Evolutionary conservation across 257 asterid species (phyloP).

Genomic region (Solanum corneliomulleri): DNA sequence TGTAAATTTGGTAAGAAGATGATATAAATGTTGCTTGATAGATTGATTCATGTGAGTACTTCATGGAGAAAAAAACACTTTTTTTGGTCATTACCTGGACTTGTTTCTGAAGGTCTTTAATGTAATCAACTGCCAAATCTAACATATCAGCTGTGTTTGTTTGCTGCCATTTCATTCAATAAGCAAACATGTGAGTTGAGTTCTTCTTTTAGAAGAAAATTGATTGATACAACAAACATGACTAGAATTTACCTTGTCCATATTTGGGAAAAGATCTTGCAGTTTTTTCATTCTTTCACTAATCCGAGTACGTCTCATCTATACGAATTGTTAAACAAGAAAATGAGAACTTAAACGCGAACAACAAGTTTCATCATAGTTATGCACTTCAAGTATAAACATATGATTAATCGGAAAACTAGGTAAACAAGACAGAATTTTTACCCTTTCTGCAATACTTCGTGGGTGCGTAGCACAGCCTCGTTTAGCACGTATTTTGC

Average conservation of each 20-base stretch:
- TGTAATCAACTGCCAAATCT: constrained; percentile 80
- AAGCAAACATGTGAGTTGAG: neutral
- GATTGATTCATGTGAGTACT: constrained; percentile 28
- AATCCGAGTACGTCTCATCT: constrained; percentile 69
- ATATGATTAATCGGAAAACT: neutral
- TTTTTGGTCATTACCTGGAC: constrained; percentile 37
- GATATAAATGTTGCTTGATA: constrained; percentile 10
- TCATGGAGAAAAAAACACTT: neutral
- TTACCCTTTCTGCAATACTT: constrained; percentile 94
- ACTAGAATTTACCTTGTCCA: constrained; percentile 62
- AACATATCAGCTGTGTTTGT: constrained; percentile 85
- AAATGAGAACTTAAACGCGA: neutral
- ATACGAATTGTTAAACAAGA: neutral
- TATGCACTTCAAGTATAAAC: neutral
- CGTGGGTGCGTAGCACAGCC: constrained; percentile 93
- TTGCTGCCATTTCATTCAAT: constrained; percentile 39
- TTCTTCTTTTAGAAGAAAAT: neutral
- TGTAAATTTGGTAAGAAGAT: neutral
- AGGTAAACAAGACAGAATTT: neutral
- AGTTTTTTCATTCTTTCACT: constrained; percentile 84
- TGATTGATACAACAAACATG: neutral
- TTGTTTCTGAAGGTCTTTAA: constrained; percentile 71
- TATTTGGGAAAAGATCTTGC: constrained; percentile 75
- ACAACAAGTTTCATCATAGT: neutral
- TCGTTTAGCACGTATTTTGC: constrained; percentile 81